Evolutionary conservation across 2,329 filamentous ascomycete genomes (phyloP), one percentile per base, ranked within the genome.

Genomic region (Meredithiella fracta): DNA sequence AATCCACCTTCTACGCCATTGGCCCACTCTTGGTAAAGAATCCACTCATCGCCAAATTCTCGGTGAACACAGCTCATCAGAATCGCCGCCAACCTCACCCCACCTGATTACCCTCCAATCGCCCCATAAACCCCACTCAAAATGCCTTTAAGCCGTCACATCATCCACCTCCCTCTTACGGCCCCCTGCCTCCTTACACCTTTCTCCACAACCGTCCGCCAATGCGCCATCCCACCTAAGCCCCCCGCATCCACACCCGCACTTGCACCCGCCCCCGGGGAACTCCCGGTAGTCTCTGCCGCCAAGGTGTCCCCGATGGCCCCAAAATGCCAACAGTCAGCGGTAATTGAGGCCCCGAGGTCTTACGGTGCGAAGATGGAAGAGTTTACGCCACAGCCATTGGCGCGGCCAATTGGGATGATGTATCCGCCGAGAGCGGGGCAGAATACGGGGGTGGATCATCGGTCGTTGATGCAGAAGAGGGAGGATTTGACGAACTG

Each of bases 401-500:
- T 85, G 44, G 69, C 73, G 40, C 80, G 87, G 38, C 91, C 92
- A 14, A 91, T 98, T 62, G 92, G 92, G 60, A 80, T 94, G 68
- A 73, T 75, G 9, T 70, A 78, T 38, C 85, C 89, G 1, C 92
- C 92, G 0, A 70, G 74, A 58, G 70, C 79, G 11, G 88, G 88
- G 59, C 82, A 97, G 67, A 96, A 97, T 69, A 83, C 81, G 1
- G 89, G 89, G 54, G 67, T 85, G 59, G 86, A 94, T 63, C 64
- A 62, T 17, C 80, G 90, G 42, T 75, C 81, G 1, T 67, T 85
- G 60, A 73, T 73, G 59, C 75, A 95, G 69, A 79, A 80, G 52
- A 77, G 82, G 42, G 80, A 86, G 60, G 89, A 95, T 65, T 88
- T 94, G 65, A 80, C 86, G 60, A 75, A 92, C 68, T 90, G 86